Base-by-base conservation (phyloP, 352 stramenopile genomes). In the Pythium dissotocum region DNA sequence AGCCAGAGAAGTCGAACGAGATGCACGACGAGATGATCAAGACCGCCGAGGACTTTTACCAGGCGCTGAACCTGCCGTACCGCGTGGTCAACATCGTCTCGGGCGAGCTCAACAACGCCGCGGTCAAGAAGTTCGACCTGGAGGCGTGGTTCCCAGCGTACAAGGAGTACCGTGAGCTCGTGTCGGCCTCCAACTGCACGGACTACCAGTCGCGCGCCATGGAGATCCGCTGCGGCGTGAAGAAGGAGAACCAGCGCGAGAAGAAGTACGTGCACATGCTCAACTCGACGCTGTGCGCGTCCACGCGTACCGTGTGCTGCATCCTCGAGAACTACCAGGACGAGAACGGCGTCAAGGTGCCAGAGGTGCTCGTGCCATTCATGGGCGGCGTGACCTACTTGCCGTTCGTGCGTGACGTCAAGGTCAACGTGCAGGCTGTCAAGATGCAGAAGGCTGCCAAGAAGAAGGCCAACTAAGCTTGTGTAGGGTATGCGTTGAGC, bases 251-350 rank as follows among this genome's bases (percentile, higher is more conserved):
- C 73, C 78, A 98, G 70, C 88, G 82, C 36, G 92, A 98, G 70
- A 98, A 99, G 82, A 98, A 98, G 75, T 99, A 98, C 74, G 93
- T 98, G 67, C 97, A 99, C 84, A 98, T 99, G 94, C 89, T 99
- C 44, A 99, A 99, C 83, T 96, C 97, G 63, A 99, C 98, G 46
- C 83, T 99, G 13, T 99, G 97, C 77, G 98, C 98, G 46, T 98
- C 97, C 42, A 99, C 97, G 63, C 94, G 98, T 58, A 99, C 97
- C 30, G 98, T 99, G 63, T 99, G 97, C 77, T 99, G 95, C 85
- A 94, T 99, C 65, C 85, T 99, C 71, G 98, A 99, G 83, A 99
- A 99, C 79, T 98, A 93, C 83, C 98, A 99, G 84, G 97, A 98
- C 57, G 86, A 93, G 71, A 97, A 98, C 44, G 97, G 98, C 63